Evolutionary conservation across 202 grass and related monocot genomes (phyloP), one percentile per base, ranked within the genome.

Genomic region (Digitaria exilis): DNA sequence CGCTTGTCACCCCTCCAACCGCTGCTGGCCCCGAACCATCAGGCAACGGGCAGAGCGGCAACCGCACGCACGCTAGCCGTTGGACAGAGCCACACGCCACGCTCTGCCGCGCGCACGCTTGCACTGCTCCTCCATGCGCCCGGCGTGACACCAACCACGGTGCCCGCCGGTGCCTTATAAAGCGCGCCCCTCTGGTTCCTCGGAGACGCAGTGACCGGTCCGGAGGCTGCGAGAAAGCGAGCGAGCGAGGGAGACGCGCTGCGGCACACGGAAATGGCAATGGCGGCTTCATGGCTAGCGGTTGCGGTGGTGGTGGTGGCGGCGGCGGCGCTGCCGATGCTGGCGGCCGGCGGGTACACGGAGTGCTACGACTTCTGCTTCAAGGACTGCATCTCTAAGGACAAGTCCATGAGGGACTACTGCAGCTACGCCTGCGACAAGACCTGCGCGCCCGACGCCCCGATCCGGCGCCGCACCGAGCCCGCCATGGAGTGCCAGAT

Each of bases 391-490:
- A 48, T 90, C 44, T 22, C 52, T 75, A 90, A 80, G 16, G 75
- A 87, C 84, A 83, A 24, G 63, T 56, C 63, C 69, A 87, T 90
- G 88, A 24, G 54, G 22, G 84, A 84, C 61, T 87, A 90, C 84
- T 90, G 84, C 88, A 83, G 66, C 84, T 90, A 83, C 75, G 88
- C 88, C 84, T 90, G 88, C 62, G 88, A 84, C 88, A 87, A 90
- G 84, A 90, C 84, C 26, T 90, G 88, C 80, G 34, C 28, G 15
- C 80, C 84, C 44, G 88, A 69, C 79, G 15, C 18, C 45, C 15
- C 43, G 75, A 46, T 10, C 54, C 34, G 3, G 31, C 39, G 12
- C 59, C 59, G n/a, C n/a, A n/a, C 25, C 25, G 68, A 7, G 1
- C 42, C 17, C 41, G 12, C 67, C 67, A 46, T 71, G 1, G 44